Evolutionary conservation across 2,329 filamentous ascomycete species (phyloP).

Genomic region (Onygenales sp.): DNA sequence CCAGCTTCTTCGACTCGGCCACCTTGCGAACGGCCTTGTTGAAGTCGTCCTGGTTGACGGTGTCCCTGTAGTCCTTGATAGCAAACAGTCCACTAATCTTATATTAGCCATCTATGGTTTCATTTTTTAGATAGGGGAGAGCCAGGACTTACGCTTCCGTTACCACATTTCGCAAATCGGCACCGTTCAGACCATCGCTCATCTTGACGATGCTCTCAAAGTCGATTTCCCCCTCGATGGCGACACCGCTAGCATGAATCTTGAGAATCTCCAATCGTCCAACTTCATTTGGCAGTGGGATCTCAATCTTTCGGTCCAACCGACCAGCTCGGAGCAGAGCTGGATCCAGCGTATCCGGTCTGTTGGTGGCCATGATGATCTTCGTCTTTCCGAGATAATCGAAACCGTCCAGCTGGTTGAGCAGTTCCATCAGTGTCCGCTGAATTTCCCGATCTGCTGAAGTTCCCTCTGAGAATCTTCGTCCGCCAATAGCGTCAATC

Average conservation of each 20-base stretch:
- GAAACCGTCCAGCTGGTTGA: slow-evolving; percentile 98
- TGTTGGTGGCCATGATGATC: slow-evolving; percentile 99
- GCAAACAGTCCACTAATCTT: slow-evolving; percentile 72
- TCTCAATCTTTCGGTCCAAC: slow-evolving; percentile 96
- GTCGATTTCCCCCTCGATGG: slow-evolving; percentile 89
- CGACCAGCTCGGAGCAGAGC: slow-evolving; percentile 82
- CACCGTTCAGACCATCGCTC: slow-evolving; percentile 96
- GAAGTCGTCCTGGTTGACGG: slow-evolving; percentile 97
- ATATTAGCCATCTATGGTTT: not conserved
- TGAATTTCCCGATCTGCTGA: slow-evolving; percentile 97
- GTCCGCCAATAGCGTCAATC: slow-evolving; percentile 95
- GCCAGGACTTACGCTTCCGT: slow-evolving; percentile 77
- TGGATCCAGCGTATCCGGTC: slow-evolving; percentile 90
- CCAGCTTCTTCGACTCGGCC: slow-evolving; percentile 93
- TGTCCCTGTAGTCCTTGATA: slow-evolving; percentile 95
- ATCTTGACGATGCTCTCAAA: slow-evolving; percentile 99
- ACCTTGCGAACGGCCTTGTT: slow-evolving; percentile 98
- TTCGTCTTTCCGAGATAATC: slow-evolving; percentile 99
- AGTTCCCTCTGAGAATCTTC: slow-evolving; percentile 93
- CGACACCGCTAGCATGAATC: slow-evolving; percentile 82
- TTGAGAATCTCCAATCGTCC: slow-evolving; percentile 94
- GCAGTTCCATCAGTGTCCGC: slow-evolving; percentile 93
- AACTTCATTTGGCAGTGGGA: slow-evolving; percentile 92
- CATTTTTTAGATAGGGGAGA: not conserved
- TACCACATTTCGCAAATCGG: slow-evolving; percentile 93